Evolutionary conservation across 257 asterid species (phyloP).

Genomic region (Scutellaria minor): DNA sequence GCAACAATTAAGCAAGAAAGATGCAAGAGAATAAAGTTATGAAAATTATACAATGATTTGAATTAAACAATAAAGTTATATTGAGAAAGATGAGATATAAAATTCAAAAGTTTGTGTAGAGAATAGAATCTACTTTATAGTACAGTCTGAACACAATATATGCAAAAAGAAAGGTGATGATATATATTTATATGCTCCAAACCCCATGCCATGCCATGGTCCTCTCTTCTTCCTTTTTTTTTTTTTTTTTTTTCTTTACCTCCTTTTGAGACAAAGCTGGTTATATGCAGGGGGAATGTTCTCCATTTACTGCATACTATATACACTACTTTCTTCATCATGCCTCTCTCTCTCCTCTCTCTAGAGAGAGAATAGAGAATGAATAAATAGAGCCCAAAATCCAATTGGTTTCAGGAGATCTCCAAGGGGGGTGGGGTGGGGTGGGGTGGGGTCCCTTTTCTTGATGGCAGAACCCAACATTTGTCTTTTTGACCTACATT

Average conservation of each 20-base stretch:
- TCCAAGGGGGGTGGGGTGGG: conserved; percentile 39
- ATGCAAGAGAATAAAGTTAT: too few relatives aligned
- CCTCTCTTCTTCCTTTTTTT: not conserved
- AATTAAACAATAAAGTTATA: not conserved
- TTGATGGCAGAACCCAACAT: conserved; percentile 45
- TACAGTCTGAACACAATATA: conserved; percentile 41
- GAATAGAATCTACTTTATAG: conserved; percentile 51
- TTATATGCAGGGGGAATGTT: conserved; percentile 58
- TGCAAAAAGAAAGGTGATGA: conserved; percentile 40
- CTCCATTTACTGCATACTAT: conserved; percentile 32
- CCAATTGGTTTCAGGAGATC: conserved; percentile 58
- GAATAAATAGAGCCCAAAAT: conserved; percentile 30
- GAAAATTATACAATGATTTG: not conserved
- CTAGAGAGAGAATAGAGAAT: too few relatives aligned
- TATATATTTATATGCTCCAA: too few relatives aligned
- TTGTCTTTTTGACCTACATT: conserved; percentile 66
- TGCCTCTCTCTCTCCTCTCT: not conserved
- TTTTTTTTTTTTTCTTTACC: conserved; percentile 9
- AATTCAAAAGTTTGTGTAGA: conserved; percentile 31
- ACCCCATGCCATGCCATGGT: not conserved
- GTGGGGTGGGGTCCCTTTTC: conserved; percentile 26
- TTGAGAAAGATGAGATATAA: conserved; percentile 19
- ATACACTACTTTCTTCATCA: conserved; percentile 22
- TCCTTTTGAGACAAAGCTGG: conserved; percentile 47
- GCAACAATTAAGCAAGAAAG: too few relatives aligned